Percentiles rank a stretch among this genome's conserved stretches.
Conservation (phyloP, 1,284 basidiomycete species). For the Singerocomus rubriflavus region DNA sequence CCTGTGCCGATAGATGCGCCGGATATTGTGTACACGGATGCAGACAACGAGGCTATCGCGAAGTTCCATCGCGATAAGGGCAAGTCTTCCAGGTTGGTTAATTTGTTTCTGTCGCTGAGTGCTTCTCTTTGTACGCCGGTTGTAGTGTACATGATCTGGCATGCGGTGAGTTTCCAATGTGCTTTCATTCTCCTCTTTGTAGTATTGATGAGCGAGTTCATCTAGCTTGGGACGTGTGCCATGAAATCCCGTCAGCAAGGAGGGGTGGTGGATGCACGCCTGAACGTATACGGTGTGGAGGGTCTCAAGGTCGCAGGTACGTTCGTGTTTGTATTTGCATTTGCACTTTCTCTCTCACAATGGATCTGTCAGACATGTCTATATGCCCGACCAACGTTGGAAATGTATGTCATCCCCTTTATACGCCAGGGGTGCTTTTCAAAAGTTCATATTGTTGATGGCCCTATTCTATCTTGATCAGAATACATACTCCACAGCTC, state of each 20-base stretch:
- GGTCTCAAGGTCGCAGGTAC: slow-evolving; percentile 21
- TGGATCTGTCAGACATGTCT: slow-evolving; percentile 11
- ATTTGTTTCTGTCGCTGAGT: neutral
- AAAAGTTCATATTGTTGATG: too few relatives aligned
- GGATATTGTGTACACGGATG: too few relatives aligned
- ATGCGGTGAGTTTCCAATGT: slow-evolving; percentile 39
- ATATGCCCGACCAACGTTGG: slow-evolving; percentile 18
- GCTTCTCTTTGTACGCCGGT: neutral
- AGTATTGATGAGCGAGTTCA: neutral
- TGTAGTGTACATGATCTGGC: slow-evolving; percentile 51
- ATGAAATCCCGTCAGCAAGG: slow-evolving; percentile 15
- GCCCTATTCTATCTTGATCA: too few relatives aligned
- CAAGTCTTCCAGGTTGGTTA: too few relatives aligned
- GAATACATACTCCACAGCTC: too few relatives aligned
- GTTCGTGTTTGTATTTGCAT: neutral
- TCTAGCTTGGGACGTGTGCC: slow-evolving; percentile 20
- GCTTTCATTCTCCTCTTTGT: neutral
- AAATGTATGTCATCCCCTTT: slow-evolving; percentile 1
- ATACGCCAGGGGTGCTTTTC: too few relatives aligned
- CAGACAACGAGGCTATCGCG: too few relatives aligned
- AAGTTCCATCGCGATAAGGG: too few relatives aligned
- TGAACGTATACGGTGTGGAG: slow-evolving; percentile 21
- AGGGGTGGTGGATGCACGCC: neutral
- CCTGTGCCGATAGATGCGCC: too few relatives aligned
- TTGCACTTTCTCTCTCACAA: neutral